Base-by-base conservation (phyloP, 345 rosid genomes). In the Geranium rotundifolium region DNA sequence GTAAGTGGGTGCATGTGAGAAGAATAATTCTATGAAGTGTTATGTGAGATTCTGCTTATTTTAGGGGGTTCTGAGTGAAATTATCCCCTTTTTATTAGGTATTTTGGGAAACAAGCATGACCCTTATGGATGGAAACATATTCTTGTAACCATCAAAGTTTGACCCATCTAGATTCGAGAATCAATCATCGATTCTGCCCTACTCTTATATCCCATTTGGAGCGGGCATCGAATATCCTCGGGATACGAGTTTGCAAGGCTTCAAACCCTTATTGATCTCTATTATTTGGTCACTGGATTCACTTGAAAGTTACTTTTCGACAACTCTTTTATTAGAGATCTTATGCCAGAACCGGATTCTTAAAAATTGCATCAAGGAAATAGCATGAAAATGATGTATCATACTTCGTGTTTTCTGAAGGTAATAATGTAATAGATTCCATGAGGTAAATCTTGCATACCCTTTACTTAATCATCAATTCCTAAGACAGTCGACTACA, bases 211-310 rank as follows among this genome's bases (percentile, higher is more conserved):
- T 76, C 17, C 75, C 83, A 19, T 78, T 75, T 14, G 84, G 87
- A 52, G 85, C 69, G 8, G 85, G 82, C 77, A 80, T n/a, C 75
- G 78, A 63, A 79, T 76, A 14, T 79, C 87, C 71, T 84, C 89
- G 15, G 81, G 85, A 64, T 59, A 71, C 5, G 84, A 79, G 66
- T 76, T 80, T 68, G 84, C 83, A 23, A 77, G 74, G 78, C 68
- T 77, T 6, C 84, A 84, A 73, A 79, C 75, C 18, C 78, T 80
- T 0, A 75, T 79, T 20, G 30, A 72, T 0, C 70, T 79, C 63
- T 85, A 82, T 70, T 69, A 73, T 62, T 73, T 84, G 55, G 73
- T 84, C 54, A 82, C 82, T 60, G 72, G 56, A 15, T 85, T 78
- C 57, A 56, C 81, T 1, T 80, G 84, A 82, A 77, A 79, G 63